These are phyloP conservation scores for Sclerotinia sclerotiorum DNA, from an alignment of 2,329 filamentous ascomycete species.

Conservation along the genomic window DNA sequence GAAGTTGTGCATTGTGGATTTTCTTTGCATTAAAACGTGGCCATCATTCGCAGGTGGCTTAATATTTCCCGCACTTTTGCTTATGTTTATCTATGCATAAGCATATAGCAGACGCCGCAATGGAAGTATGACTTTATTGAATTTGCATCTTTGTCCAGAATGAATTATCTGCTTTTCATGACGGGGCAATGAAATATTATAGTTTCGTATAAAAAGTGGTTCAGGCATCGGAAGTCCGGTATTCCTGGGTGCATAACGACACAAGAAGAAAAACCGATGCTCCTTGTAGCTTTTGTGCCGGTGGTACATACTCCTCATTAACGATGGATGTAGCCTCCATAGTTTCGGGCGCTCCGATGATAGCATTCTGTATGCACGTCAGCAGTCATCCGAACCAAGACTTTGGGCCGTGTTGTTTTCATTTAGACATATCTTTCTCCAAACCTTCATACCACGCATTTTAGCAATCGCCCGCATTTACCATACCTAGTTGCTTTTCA, in stretches of 20 bases:
- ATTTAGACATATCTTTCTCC: neutral
- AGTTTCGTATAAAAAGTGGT: neutral
- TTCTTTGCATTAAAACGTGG: slow-evolving; percentile 17
- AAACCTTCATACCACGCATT: neutral
- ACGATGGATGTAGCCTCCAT: neutral
- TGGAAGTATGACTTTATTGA: slow-evolving; percentile 6
- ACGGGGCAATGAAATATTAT: neutral
- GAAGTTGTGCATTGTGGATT: slow-evolving; percentile 9
- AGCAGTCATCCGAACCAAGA: neutral
- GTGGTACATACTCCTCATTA: neutral
- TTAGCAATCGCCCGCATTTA: neutral
- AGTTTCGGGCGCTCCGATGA: neutral
- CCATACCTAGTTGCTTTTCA: neutral
- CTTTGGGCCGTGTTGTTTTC: neutral
- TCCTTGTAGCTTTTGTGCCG: neutral
- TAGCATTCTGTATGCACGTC: neutral
- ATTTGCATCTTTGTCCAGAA: neutral
- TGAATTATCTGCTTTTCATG: neutral
- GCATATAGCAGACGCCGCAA: neutral
- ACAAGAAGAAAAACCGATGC: neutral
- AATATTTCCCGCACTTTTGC: slow-evolving; percentile 6
- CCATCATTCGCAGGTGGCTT: slow-evolving; percentile 4
- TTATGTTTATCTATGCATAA: neutral
- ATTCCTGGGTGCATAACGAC: neutral
- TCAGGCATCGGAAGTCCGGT: slow-evolving; percentile 8